Evolutionary conservation across 2,329 filamentous ascomycete genomes (phyloP).

Genomic region (Meredithiella fracta): DNA sequence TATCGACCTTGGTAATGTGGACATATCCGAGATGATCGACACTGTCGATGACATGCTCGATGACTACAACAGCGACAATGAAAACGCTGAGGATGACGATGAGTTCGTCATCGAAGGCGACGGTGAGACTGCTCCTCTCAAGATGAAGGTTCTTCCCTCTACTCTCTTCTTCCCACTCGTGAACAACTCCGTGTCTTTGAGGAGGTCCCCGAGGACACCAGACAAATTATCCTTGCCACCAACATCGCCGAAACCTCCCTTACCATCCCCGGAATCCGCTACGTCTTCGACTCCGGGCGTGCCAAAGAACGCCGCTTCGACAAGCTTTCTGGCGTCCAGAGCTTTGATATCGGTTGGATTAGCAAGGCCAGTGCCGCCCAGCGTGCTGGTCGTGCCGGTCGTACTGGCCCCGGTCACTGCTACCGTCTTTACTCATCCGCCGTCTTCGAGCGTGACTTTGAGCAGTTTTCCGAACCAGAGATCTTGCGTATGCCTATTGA

Average conservation of each 20-base stretch:
- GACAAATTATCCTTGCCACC: conserved; percentile 78
- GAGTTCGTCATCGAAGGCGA: conserved; percentile 55
- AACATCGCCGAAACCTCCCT: conserved; percentile 96
- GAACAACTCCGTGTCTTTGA: conserved; percentile 89
- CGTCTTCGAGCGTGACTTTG: conserved; percentile 79
- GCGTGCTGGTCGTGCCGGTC: conserved; percentile 79
- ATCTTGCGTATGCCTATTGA: conserved; percentile 84
- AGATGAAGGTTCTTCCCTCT: conserved; percentile 87
- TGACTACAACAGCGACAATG: conserved; percentile 41
- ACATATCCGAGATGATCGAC: conserved; percentile 32
- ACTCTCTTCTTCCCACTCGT: conserved; percentile 76
- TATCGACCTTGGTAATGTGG: conserved; percentile 58
- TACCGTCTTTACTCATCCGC: conserved; percentile 90
- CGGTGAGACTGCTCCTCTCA: conserved; percentile 36
- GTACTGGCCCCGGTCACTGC: conserved; percentile 90
- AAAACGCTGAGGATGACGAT: conserved; percentile 40
- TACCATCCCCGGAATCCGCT: conserved; percentile 86
- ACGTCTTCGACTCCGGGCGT: conserved; percentile 88
- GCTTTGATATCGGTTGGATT: conserved; percentile 89
- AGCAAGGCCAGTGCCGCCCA: conserved; percentile 93
- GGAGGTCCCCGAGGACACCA: conserved; percentile 60
- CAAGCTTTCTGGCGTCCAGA: conserved; percentile 77
- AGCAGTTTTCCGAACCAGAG: conserved; percentile 73
- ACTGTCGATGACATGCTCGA: conserved; percentile 41
- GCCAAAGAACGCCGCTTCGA: conserved; percentile 88